Conservation (phyloP, 108 stramenopile genomes). For the Skeletonema grethae region DNA sequence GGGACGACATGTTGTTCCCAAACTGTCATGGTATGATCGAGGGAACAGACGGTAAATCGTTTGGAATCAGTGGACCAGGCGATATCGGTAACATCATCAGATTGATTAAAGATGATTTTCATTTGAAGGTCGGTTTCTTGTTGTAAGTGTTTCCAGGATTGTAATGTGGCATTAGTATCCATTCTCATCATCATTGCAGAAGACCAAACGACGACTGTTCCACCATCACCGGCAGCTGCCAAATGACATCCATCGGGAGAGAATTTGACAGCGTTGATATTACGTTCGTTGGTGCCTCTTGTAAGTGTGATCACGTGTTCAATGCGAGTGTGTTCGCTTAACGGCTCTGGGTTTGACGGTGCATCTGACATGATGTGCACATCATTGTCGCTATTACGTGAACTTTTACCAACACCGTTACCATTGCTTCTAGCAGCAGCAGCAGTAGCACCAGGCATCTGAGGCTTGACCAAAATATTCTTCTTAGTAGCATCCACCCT, state of each 20-base stretch:
- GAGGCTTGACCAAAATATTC: slow-evolving; percentile 9
- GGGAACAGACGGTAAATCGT: slow-evolving; percentile 69
- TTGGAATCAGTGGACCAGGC: slow-evolving; percentile 77
- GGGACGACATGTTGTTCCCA: slow-evolving; percentile 40
- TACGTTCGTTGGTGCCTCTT: slow-evolving; percentile 57
- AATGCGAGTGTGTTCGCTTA: slow-evolving; percentile 45
- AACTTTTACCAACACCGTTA: background rate
- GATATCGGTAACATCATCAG: slow-evolving; percentile 77
- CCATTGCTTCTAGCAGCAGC: no score
- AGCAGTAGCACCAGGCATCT: background rate
- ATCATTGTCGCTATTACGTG: background rate
- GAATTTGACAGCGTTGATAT: slow-evolving; percentile 73
- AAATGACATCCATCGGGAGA: slow-evolving; percentile 85
- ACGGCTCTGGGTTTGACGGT: slow-evolving; percentile 15
- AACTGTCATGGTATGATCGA: slow-evolving; percentile 69
- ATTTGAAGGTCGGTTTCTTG: slow-evolving; percentile 66
- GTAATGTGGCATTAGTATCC: slow-evolving; percentile 45
- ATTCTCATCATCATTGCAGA: slow-evolving; percentile 6
- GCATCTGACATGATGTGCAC: slow-evolving; percentile 4
- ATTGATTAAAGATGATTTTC: slow-evolving; percentile 57
- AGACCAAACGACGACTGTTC: slow-evolving; percentile 69
- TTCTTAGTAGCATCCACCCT: background rate
- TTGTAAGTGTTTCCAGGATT: slow-evolving; percentile 52
- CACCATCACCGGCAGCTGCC: slow-evolving; percentile 88
- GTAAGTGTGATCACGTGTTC: slow-evolving; percentile 67